These are phyloP conservation scores for Diaporthe caulivora DNA, from an alignment of 2,329 filamentous ascomycete species.

Conservation along the genomic window DNA sequence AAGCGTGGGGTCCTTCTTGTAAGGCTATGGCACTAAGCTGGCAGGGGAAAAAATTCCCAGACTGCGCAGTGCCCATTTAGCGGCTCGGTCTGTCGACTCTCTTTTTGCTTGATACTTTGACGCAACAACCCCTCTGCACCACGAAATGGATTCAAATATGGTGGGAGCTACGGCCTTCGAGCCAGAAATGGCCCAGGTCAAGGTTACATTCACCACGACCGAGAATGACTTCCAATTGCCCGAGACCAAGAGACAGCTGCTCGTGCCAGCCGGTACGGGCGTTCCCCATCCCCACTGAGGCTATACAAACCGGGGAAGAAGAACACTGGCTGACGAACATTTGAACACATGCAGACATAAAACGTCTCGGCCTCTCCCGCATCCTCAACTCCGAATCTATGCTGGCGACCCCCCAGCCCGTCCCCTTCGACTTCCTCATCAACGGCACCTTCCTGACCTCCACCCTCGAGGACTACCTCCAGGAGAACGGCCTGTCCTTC, in stretches of 20 bases:
- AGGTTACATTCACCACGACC: conserved; percentile 76
- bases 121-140: conserved; percentile 11
- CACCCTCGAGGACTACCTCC: conserved; percentile 91
- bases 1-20: conserved; percentile 33
- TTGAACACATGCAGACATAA: conserved; percentile 63
- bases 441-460: conserved; percentile 93
- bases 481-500: conserved; percentile 85
- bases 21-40: conserved; percentile 18
- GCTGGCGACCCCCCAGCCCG: conserved; percentile 73
- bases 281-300: conserved; percentile 33
- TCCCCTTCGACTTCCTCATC: conserved; percentile 94
- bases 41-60: conserved; percentile 37
- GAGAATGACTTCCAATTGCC: conserved; percentile 73
- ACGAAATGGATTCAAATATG: conserved; percentile 43
- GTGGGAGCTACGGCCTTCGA: conserved; percentile 45
- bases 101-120: conserved; percentile 5
- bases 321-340: conserved; percentile 26
- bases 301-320: neutral
- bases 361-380: conserved; percentile 77
- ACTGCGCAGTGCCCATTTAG: neutral
- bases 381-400: conserved; percentile 80
- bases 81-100: neutral
- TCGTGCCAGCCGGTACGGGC: conserved; percentile 69
- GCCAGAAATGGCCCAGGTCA: conserved; percentile 64
- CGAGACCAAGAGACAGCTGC: conserved; percentile 71